phyloP scores from a whole-genome alignment of 306 rosid genomes.

The Abrus pulchellus region DNA sequence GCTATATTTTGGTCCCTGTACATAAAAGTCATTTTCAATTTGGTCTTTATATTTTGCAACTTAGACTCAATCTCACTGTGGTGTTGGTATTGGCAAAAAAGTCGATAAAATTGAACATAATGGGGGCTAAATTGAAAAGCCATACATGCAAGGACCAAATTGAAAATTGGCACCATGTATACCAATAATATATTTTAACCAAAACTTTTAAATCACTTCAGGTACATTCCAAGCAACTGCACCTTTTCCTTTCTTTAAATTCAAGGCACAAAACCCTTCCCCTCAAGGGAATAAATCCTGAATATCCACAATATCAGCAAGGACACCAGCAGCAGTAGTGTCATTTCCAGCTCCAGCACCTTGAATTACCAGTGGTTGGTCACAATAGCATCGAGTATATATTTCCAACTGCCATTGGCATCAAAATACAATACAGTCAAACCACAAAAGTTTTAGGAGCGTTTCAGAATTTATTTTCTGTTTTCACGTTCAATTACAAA shows the following conservation, averaged over 20 bases:
- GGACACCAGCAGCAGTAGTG: constrained; percentile 96
- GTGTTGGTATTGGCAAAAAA: too few relatives aligned
- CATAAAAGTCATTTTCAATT: too few relatives aligned
- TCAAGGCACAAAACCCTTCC: neutral
- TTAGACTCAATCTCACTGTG: too few relatives aligned
- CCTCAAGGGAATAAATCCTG: constrained; percentile 76
- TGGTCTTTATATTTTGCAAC: too few relatives aligned
- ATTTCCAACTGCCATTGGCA: constrained; percentile 79
- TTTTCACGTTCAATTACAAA: too few relatives aligned
- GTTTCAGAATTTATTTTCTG: too few relatives aligned
- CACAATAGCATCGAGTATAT: constrained; percentile 77
- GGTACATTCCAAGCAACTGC: constrained; percentile 21
- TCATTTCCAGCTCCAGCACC: constrained; percentile 99
- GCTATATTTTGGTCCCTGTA: too few relatives aligned
- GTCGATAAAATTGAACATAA: too few relatives aligned
- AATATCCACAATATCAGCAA: constrained; percentile 90
- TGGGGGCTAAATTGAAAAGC: too few relatives aligned
- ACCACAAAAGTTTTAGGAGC: neutral
- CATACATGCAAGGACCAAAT: neutral
- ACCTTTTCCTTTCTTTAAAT: constrained; percentile 20
- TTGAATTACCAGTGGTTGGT: constrained; percentile 90
- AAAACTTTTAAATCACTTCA: neutral
- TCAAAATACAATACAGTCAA: constrained; percentile 21
- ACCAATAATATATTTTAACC: neutral
- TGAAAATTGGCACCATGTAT: neutral